phyloP scores from a whole-genome alignment of 805 yeast genomes.

The Pichia paraexigua region DNA sequence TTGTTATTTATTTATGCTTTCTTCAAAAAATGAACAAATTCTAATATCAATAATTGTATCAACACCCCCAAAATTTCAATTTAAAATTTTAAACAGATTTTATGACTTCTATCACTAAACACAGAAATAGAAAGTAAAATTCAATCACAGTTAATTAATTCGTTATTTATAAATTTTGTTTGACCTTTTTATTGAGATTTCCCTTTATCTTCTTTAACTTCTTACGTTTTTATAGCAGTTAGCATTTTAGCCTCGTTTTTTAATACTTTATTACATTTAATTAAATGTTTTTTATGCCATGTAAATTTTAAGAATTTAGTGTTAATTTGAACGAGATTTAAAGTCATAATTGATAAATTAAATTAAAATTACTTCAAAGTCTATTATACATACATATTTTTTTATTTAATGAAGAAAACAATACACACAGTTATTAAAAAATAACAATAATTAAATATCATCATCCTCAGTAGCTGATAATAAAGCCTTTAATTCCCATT shows the following conservation, averaged over 20 bases:
- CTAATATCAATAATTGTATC: background rate
- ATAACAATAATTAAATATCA: slow-evolving; percentile 5
- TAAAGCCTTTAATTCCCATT: slow-evolving; percentile 85
- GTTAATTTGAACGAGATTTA: too few species aligned
- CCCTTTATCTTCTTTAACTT: background rate
- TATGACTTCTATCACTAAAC: background rate
- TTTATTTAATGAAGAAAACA: background rate
- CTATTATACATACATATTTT: background rate
- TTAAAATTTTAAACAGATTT: background rate
- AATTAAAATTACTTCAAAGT: background rate
- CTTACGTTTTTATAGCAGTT: background rate
- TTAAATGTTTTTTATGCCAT: background rate
- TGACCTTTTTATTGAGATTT: background rate
- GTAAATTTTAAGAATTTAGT: too few species aligned
- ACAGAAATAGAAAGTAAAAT: background rate
- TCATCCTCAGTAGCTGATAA: slow-evolving; percentile 46
- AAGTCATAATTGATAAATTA: background rate
- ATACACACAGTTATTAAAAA: background rate
- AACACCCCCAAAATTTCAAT: background rate
- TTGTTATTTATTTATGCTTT: background rate
- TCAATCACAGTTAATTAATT: background rate
- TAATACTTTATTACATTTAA: background rate
- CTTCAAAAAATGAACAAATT: background rate
- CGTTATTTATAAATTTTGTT: background rate
- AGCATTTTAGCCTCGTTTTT: background rate